Conservation (phyloP, 768 basidiomycete genomes). For the Hemileccinum impolitum region DNA sequence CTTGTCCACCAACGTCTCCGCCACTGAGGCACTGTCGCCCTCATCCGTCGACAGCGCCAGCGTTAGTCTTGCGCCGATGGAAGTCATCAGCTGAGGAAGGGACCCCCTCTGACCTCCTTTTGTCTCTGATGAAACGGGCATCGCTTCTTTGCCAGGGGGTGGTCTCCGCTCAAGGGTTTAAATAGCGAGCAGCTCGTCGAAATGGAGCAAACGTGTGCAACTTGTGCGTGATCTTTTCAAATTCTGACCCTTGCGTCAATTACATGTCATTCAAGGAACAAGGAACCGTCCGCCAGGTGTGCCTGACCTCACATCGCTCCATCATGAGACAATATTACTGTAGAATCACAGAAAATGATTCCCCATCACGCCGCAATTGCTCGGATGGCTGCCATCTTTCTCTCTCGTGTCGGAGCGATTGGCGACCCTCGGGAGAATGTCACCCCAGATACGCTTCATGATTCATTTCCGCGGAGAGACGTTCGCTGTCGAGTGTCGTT, state of each 20-base stretch:
- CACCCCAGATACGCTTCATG: too few relatives aligned
- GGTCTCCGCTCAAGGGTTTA: constrained; percentile 7
- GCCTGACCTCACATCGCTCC: too few relatives aligned
- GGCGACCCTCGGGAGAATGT: too few relatives aligned
- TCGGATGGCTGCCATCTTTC: too few relatives aligned
- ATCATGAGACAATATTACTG: too few relatives aligned
- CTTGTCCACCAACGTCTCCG: constrained; percentile 15
- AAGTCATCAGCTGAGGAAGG: constrained; percentile 18
- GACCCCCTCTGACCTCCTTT: constrained; percentile 3
- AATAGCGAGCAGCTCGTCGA: constrained; percentile 5
- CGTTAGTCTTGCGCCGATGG: constrained; percentile 16
- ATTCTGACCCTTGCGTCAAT: neutral
- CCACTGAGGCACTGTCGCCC: neutral
- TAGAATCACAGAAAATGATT: too few relatives aligned
- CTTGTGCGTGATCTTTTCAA: constrained; percentile 1
- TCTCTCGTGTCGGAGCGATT: too few relatives aligned
- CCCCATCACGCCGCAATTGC: too few relatives aligned
- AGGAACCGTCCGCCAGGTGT: too few relatives aligned
- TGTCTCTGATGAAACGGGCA: constrained; percentile 5
- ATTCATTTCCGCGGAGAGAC: too few relatives aligned
- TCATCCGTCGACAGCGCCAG: constrained; percentile 12
- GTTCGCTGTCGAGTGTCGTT: too few relatives aligned
- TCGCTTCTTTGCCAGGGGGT: constrained; percentile 2
- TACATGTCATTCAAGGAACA: neutral
- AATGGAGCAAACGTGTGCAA: constrained; percentile 16